Percentiles rank a stretch among this genome's conserved stretches.
Conservation (phyloP, 164 flowering plant genomes). For the Litsea cubeba region DNA sequence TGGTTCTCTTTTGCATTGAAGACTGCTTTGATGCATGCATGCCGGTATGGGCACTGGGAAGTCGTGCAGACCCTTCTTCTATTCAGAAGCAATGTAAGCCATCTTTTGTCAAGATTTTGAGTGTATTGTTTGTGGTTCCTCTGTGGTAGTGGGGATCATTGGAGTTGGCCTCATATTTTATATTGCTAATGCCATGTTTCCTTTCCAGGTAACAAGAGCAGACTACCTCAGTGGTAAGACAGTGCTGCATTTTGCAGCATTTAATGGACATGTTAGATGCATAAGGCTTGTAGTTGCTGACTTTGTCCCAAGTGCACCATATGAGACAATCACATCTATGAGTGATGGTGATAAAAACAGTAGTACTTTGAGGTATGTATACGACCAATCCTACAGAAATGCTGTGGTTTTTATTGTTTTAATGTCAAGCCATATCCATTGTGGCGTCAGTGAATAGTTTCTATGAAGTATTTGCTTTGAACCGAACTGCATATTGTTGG, state of each 20-base stretch:
- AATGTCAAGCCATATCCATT: neutral
- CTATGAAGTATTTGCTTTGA: no score
- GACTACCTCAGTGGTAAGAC: slow-evolving; percentile 93
- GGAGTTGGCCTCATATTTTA: no score
- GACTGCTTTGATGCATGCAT: slow-evolving; percentile 99
- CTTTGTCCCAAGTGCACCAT: slow-evolving; percentile 74
- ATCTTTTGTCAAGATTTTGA: neutral
- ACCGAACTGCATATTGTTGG: neutral
- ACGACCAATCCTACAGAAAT: slow-evolving; percentile 22
- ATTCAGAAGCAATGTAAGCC: slow-evolving; percentile 81
- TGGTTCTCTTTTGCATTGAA: slow-evolving; percentile 20
- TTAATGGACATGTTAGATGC: slow-evolving; percentile 89
- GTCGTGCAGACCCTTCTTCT: slow-evolving; percentile 90
- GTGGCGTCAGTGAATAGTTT: no score
- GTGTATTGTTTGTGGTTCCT: neutral
- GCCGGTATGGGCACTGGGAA: slow-evolving; percentile 98
- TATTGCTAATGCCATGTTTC: neutral
- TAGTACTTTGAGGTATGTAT: slow-evolving; percentile 41
- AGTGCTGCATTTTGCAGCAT: slow-evolving; percentile 93
- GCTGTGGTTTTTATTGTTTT: neutral
- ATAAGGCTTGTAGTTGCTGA: slow-evolving; percentile 79
- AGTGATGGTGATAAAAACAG: slow-evolving; percentile 33
- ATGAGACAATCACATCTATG: slow-evolving; percentile 36
- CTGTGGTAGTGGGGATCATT: neutral
- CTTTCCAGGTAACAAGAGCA: slow-evolving; percentile 66